Base-by-base conservation (phyloP, 768 basidiomycete genomes). In the Termitomyces sp. region DNA sequence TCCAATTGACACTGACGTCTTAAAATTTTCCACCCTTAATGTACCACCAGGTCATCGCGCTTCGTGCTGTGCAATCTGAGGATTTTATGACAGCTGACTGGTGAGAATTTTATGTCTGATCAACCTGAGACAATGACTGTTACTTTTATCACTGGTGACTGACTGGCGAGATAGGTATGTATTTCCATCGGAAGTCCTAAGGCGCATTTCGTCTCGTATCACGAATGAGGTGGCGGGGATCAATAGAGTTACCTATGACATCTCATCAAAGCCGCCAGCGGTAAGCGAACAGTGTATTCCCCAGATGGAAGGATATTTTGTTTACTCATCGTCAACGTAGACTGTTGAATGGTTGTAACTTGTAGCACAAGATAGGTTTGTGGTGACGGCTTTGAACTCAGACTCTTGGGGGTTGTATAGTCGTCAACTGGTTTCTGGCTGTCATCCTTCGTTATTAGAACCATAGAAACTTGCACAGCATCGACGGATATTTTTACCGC, bases 41-140 rank as follows among this genome's bases (percentile, higher is more conserved):
- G 14, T 1, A 23, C 2, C 30, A 32, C 41, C 65, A 90, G 86
- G 95, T 99, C 51, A 93, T 98, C 59, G 92, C 93, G 1, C 79
- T 99, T 55, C 85, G 97, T 53, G 97, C 97, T 3, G 96, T 98
- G 9, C 89, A 92, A 70, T 88, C 95, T n/a, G 96, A 98, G 70
- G 97, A 99, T 72, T 99, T 99, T 70, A 99, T 99, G 97, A 99
- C 97, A 14, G 97, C 97, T 38, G 96, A 98, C 71, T 98, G 96
- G 96, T 94, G 69, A 46, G 83, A 41, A 49, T 44, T 52, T 44
- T n/a, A 1, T 50, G 5, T 36, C 5, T 14, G 13, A 5, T 33
- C 38, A 30, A 12, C 23, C 14, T 28, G 26, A 36, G 13, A n/a
- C 6, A 7, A 8, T 35, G 33, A 6, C 4, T 56, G 14, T 28